Conservation (phyloP, 768 basidiomycete species). For the Mycena indigotica region DNA sequence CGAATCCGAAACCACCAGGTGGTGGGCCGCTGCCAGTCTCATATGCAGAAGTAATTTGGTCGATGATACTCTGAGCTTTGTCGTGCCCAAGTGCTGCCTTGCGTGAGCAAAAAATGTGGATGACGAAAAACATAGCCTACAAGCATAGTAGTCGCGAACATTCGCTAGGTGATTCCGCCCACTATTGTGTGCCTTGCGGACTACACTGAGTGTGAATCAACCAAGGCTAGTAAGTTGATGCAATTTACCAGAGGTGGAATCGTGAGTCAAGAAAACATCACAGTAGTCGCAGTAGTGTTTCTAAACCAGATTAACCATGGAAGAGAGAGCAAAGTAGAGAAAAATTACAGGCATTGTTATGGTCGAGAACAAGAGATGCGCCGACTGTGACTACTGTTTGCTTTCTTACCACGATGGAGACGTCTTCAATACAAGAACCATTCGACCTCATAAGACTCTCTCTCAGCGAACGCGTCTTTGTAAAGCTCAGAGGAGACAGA, state of each 20-base stretch:
- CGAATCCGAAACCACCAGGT: constrained; percentile 85
- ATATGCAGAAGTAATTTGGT: constrained; percentile 94
- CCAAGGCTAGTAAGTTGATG: not conserved
- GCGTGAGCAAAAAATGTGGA: no score
- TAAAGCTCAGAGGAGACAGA: constrained; percentile 94
- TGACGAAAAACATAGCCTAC: no score
- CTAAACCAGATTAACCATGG: constrained; percentile 38
- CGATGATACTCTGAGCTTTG: constrained; percentile 97
- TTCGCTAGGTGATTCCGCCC: constrained; percentile 97
- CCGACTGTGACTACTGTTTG: constrained; percentile 3
- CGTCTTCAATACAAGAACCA: constrained; percentile 86
- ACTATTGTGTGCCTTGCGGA: constrained; percentile 97
- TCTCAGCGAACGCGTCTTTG: constrained; percentile 95
- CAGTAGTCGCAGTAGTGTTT: constrained; percentile 96
- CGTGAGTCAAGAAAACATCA: constrained; percentile 92
- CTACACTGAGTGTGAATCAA: constrained; percentile 42
- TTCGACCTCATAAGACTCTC: constrained; percentile 97
- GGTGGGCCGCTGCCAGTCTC: constrained; percentile 86
- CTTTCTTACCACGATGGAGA: constrained; percentile 55
- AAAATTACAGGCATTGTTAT: constrained; percentile 65
- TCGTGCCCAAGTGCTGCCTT: constrained; percentile 86
- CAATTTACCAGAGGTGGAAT: constrained; percentile 81
- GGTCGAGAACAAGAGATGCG: constrained; percentile 10
- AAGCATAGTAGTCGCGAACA: constrained; percentile 96
- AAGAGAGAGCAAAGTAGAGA: constrained; percentile 6